A percentile compares a stretch with the other conserved stretches of the same genome.
phyloP scores from a whole-genome alignment of 805 yeast species.

The Starmerella tilneyi region DNA sequence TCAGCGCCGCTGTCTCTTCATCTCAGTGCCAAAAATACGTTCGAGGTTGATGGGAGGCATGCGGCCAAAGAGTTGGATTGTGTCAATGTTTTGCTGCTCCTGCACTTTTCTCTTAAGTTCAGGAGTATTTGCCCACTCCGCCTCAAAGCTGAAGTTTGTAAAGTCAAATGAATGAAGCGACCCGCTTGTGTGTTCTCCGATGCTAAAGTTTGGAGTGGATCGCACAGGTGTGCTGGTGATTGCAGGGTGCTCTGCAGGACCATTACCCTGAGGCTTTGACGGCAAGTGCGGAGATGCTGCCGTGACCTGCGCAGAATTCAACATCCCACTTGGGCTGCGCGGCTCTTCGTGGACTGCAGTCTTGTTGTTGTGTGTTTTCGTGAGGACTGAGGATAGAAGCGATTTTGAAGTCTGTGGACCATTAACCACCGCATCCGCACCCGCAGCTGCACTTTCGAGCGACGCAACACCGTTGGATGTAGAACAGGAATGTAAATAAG shows the following conservation, averaged over 20 bases:
- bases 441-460: too few relatives aligned
- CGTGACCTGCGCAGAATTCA: too few relatives aligned
- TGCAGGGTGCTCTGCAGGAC: neutral
- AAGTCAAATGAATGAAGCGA: slow-evolving; percentile 12
- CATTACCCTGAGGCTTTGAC: too few relatives aligned
- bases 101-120: slow-evolving; percentile 39
- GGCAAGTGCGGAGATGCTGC: too few relatives aligned
- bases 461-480: too few relatives aligned
- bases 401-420: too few relatives aligned
- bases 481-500: too few relatives aligned
- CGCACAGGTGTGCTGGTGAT: slow-evolving; percentile 8
- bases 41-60: slow-evolving; percentile 59
- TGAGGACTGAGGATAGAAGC: slow-evolving; percentile 1
- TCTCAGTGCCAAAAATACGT: slow-evolving; percentile 41
- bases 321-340: too few relatives aligned
- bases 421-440: too few relatives aligned
- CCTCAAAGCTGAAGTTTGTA: slow-evolving; percentile 32
- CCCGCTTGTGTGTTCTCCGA: slow-evolving; percentile 1
- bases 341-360: too few relatives aligned
- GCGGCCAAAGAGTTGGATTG: slow-evolving; percentile 63
- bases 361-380: slow-evolving; percentile 2
- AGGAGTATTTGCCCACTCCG: slow-evolving; percentile 57
- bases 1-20: slow-evolving; percentile 1
- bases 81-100: slow-evolving; percentile 47
- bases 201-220: neutral